Evolutionary conservation across 2,329 filamentous ascomycete genomes (phyloP).

Genomic region (Fusarium sp.): DNA sequence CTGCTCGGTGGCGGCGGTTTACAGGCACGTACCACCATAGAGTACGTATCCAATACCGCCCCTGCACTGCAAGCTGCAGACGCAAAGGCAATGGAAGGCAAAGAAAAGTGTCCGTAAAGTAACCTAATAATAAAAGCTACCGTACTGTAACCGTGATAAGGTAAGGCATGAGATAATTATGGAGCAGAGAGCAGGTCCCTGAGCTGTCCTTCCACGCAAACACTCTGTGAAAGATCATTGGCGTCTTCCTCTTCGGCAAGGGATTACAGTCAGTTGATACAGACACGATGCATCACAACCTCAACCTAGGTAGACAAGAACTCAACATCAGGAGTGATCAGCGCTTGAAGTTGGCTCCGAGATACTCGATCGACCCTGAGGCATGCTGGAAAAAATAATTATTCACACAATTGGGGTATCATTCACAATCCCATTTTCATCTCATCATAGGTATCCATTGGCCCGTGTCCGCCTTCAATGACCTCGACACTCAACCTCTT

Average conservation of each 20-base stretch:
- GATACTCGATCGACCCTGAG: background rate
- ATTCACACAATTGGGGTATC: background rate
- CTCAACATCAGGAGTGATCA: conserved; percentile 12
- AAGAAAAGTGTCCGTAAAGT: background rate
- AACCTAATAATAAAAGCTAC: conserved; percentile 3
- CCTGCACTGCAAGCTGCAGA: background rate
- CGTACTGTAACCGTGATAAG: conserved; percentile 1
- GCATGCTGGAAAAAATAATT: background rate
- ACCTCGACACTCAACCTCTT: conserved; percentile 9
- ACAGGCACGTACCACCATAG: conserved; percentile 26
- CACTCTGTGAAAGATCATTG: conserved; percentile 36
- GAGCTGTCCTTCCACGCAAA: conserved; percentile 2
- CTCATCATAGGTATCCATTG: background rate
- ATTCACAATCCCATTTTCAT: background rate
- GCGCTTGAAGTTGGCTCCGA: background rate
- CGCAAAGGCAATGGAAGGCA: background rate
- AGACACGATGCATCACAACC: conserved; percentile 16
- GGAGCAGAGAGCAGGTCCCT: conserved; percentile 36
- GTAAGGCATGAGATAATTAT: conserved; percentile 46
- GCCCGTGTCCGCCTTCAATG: background rate
- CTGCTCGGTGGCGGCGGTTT: conserved; percentile 26
- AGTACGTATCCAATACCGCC: conserved; percentile 34
- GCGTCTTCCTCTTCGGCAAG: conserved; percentile 45
- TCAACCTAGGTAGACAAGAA: background rate
- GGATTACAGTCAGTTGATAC: conserved; percentile 37